Evolutionary conservation across 2,329 filamentous ascomycete genomes (phyloP), one percentile per base, ranked within the genome.

Genomic region (Trichoderma gracile): DNA sequence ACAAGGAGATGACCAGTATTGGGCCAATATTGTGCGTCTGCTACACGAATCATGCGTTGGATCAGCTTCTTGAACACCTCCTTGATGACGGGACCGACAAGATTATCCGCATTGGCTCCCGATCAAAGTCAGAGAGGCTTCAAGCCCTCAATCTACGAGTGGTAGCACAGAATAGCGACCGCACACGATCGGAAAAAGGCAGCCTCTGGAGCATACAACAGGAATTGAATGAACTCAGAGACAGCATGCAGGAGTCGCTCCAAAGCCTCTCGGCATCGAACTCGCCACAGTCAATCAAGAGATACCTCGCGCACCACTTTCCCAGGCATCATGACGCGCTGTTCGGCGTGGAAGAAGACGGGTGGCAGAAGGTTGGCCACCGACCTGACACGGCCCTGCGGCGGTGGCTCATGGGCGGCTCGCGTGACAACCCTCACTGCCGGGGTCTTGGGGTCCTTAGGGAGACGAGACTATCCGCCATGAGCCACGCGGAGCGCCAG

Each of bases 31-130:
- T 84, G 10, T 81, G 77, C 67, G 80, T 83, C 15, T 84, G 82
- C 66, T 85, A 84, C 65, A 85, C 77, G 12, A 81, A 77, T 19
- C 63, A 65, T 49, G 63, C 63, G 14, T 33, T 65, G n/a, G 63
- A 65, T 38, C 63, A 65, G 33, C 57, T 65, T 14, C 63, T 91
- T 0, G 83, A 89, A 67, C 82, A 89, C 65, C 72, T 90, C 0
- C 62, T 86, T 0, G 76, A 84, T 7, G 77, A 75, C 7, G 57
- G 25, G 2, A 52, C 43, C 12, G 15, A 50, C 23, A 77, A 84
- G 6, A 79, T 91, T 27, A 80, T 90, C 27, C 85, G 88, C 0
- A 84, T 91, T 5, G 88, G 89, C 0, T 81, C 79, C 0, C 80
- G 80, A 17, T 86, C 81, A 1, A 85, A 86, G 65, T 86, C 84